phyloP scores from a whole-genome alignment of 2,329 filamentous ascomycete species.

The Pyrenophora teres region DNA sequence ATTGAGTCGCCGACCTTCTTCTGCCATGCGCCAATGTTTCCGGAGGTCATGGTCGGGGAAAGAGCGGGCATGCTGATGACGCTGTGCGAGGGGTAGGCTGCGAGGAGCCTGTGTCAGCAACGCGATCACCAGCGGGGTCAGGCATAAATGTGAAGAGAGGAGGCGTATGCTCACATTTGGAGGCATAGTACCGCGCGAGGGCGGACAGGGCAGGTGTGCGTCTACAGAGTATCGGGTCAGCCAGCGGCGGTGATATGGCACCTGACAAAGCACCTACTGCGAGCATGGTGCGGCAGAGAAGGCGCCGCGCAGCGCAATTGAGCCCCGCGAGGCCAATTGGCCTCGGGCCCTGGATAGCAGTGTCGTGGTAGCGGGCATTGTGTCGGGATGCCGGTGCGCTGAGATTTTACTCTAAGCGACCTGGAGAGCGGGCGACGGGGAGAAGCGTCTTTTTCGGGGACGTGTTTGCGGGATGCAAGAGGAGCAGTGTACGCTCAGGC shows the following conservation, averaged over 20 bases:
- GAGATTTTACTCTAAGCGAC: constrained; percentile 27
- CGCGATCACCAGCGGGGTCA: constrained; percentile 5
- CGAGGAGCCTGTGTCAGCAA: constrained; percentile 44
- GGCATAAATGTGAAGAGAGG: not conserved
- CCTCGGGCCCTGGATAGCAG: constrained; percentile 52
- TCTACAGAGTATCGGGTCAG: constrained; percentile 39
- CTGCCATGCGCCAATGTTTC: constrained; percentile 97
- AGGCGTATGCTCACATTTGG: constrained; percentile 61
- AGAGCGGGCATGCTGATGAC: constrained; percentile 97
- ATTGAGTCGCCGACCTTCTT: constrained; percentile 93
- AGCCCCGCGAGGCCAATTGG: constrained; percentile 49
- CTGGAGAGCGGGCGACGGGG: constrained; percentile 13
- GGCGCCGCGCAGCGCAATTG: constrained; percentile 53
- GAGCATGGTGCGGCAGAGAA: constrained; percentile 47
- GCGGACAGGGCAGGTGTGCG: constrained; percentile 61
- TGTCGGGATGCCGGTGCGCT: constrained; percentile 44
- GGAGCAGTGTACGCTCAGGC: constrained; percentile 28
- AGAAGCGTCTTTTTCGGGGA: constrained; percentile 15
- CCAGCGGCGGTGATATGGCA: constrained; percentile 22
- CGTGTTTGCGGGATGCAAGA: constrained; percentile 26
- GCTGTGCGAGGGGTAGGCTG: constrained; percentile 93
- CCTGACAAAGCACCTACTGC: constrained; percentile 38
- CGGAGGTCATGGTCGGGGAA: constrained; percentile 95
- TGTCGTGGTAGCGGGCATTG: constrained; percentile 59
- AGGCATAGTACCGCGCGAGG: constrained; percentile 69